These are phyloP conservation scores for Nakazawaea anatomiae DNA, from an alignment of 805 yeast genomes.

Conservation along the genomic window DNA sequence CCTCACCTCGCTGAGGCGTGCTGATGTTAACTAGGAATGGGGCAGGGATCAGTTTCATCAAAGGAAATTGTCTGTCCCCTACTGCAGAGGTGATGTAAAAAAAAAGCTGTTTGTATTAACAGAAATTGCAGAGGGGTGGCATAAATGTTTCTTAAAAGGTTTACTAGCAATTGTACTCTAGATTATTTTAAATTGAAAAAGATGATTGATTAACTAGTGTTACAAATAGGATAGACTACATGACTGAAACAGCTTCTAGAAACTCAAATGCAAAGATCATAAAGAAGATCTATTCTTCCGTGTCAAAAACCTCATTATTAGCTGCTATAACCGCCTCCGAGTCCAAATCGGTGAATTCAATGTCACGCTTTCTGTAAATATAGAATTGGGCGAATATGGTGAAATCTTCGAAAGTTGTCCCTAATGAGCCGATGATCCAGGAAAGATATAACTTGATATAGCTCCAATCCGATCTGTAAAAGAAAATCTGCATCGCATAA, in stretches of 20 bases:
- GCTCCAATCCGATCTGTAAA: constrained; percentile 54
- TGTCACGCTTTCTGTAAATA: constrained; percentile 35
- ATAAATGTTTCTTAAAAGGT: too few species aligned
- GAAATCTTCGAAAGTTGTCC: constrained; percentile 68
- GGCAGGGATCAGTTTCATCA: too few species aligned
- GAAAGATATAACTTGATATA: constrained; percentile 60
- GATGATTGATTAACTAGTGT: too few species aligned
- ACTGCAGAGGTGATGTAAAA: too few species aligned
- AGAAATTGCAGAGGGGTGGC: too few species aligned
- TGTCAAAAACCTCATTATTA: constrained; percentile 1
- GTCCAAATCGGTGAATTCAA: constrained; percentile 7
- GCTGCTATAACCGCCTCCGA: constrained; percentile 4
- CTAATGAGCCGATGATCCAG: constrained; percentile 76
- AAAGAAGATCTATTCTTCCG: not conserved
- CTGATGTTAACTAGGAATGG: too few species aligned
- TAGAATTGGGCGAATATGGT: constrained; percentile 65
- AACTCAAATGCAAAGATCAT: not conserved
- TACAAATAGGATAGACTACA: too few species aligned
- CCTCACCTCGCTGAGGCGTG: too few species aligned
- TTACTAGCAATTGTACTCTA: too few species aligned
- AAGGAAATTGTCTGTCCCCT: too few species aligned
- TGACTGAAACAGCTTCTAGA: not conserved
- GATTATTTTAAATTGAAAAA: too few species aligned
- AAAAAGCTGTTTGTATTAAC: too few species aligned
- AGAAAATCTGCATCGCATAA: constrained; percentile 66